Percentiles rank a stretch among this genome's conserved stretches.
Evolutionary conservation across 805 yeast genomes (phyloP).

Genomic region (Komagataella phaffii): DNA sequence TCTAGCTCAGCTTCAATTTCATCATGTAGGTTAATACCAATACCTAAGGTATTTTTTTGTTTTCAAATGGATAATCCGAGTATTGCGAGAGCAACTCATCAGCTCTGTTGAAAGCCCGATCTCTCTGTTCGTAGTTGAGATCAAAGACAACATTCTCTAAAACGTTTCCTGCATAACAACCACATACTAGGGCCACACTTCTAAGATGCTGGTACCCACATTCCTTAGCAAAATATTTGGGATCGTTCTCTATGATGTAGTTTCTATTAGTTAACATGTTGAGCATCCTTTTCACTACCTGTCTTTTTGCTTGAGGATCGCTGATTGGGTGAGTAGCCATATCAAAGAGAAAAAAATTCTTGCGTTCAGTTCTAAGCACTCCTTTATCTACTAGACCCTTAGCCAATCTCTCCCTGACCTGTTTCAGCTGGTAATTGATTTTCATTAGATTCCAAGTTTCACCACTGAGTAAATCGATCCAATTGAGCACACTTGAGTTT

Average conservation of each 20-base stretch:
- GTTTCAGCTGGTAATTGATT: conserved; percentile 89
- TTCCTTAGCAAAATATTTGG: conserved; percentile 54
- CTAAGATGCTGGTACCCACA: conserved; percentile 62
- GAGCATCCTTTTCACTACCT: conserved; percentile 60
- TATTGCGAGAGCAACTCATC: conserved; percentile 79
- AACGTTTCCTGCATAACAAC: conserved; percentile 92
- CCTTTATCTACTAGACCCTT: conserved; percentile 98
- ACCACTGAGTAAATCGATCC: conserved; percentile 91
- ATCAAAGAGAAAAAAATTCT: conserved; percentile 86
- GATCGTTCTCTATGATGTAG: conserved; percentile 36
- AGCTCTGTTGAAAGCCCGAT: conserved; percentile 86
- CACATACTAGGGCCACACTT: conserved; percentile 71
- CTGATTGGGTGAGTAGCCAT: conserved; percentile 98
- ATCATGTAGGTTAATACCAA: conserved; percentile 54
- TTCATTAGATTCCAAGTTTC: conserved; percentile 97
- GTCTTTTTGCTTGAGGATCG: conserved; percentile 75
- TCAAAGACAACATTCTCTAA: conserved; percentile 75
- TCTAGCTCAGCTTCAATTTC: conserved; percentile 38
- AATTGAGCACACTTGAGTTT: conserved; percentile 62
- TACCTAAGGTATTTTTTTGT: conserved; percentile 47
- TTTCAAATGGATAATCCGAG: conserved; percentile 69
- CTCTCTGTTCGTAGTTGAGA: conserved; percentile 77
- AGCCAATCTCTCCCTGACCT: conserved; percentile 91
- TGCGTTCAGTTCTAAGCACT: conserved; percentile 86
- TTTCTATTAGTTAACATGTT: conserved; percentile 61